Base-by-base conservation (phyloP, 306 rosid genomes). In the Pyrus bretschneideri region DNA sequence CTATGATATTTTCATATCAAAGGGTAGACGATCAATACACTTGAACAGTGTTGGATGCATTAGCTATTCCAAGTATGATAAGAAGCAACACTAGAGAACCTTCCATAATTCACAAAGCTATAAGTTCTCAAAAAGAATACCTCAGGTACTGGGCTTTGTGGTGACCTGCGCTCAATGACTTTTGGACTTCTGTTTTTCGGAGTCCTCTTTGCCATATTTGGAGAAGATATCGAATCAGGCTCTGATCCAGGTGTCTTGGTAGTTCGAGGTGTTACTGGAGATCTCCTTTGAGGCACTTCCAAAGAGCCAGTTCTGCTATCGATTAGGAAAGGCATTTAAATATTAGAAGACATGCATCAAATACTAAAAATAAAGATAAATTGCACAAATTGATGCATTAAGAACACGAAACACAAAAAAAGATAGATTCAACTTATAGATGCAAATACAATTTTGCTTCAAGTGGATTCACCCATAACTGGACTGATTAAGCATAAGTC, bases 181-280 rank as follows among this genome's bases (percentile, higher is more conserved):
- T 87, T 88, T 5, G 96, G 89, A 69, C 90, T 89, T 71, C 74
- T 81, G 67, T 79, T 84, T 73, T 88, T 91, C n/a, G 96, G 87
- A 5, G 93, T 85, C 84, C 79, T 86, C 51, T 75, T 83, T 22
- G 81, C 78, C 72, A 72, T 73, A 22, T 78, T 87, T 3, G 89
- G 87, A 71, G 96, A 83, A 14, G 87, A 69, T 45, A 74, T 67
- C 0, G 92, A 83, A 70, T 86, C 85, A 40, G 84, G 57, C 72
- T 83, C 87, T 40, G 89, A 81, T 30, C 88, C 85, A 12, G 84
- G 75, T 4, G 85, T 76, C 83, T 83, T 91, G 52, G 87, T 85
- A 30, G 86, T 78, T 65, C 87, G 85, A 27, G 96, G 87, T 70
- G 88, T 86, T 31, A 81, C 63, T 1, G 90, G 93, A 70, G 93